A percentile compares a stretch with the other conserved stretches of the same genome.
Evolutionary conservation across 345 rosid genomes (phyloP).

Genomic region (Hibiscus tridactylites): DNA sequence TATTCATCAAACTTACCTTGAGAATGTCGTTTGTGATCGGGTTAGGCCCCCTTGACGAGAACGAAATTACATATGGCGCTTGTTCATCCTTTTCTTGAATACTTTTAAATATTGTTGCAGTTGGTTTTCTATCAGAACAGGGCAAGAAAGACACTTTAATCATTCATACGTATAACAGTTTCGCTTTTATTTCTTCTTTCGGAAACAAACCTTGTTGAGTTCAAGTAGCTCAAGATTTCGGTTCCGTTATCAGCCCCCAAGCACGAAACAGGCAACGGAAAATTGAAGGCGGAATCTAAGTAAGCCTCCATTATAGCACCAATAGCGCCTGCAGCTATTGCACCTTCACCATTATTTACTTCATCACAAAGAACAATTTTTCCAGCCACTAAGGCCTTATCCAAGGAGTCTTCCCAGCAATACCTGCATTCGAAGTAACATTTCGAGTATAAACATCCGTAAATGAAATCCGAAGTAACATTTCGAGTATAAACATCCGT

Average conservation of each 20-base stretch:
- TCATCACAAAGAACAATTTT: constrained; percentile 4
- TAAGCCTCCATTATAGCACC: neutral
- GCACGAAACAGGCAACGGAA: constrained; percentile 2
- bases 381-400: neutral
- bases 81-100: constrained; percentile 2
- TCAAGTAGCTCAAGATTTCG: too few species aligned
- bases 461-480: neutral
- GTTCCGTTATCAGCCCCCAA: neutral
- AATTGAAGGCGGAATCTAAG: neutral
- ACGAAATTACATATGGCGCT: constrained; percentile 21
- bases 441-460: too few species aligned
- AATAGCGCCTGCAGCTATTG: neutral
- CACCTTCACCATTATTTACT: neutral
- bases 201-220: too few species aligned
- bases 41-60: constrained; percentile 49
- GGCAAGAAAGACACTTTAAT: neutral
- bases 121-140: constrained; percentile 15
- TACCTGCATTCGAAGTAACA: neutral
- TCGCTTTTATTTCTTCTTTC: too few species aligned
- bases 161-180: neutral
- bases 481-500: neutral
- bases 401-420: neutral
- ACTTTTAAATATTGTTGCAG: constrained; percentile 22
- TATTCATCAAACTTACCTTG: constrained; percentile 23
- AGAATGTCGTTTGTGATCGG: constrained; percentile 31